These are phyloP conservation scores for Xerocomellus dryophilus DNA, from an alignment of 768 basidiomycete genomes.

Conservation along the genomic window DNA sequence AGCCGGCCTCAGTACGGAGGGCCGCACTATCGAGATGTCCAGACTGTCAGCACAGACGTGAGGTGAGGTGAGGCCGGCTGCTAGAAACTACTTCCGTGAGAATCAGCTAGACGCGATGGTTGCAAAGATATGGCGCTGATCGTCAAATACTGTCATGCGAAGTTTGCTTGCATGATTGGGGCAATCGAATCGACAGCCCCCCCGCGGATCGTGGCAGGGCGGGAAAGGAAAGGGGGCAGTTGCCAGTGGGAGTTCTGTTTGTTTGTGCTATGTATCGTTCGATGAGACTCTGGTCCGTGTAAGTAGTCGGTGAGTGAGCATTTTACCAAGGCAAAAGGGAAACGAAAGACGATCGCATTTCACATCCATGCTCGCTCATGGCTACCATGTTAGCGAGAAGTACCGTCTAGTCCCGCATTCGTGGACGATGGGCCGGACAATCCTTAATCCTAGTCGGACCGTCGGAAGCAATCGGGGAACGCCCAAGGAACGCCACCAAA, in stretches of 20 bases:
- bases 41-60: neutral
- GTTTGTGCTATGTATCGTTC: neutral
- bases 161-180: neutral
- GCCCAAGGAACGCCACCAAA: neutral
- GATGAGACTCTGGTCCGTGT: too few species aligned
- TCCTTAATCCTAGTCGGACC: neutral
- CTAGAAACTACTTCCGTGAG: neutral
- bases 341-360: too few species aligned
- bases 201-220: neutral
- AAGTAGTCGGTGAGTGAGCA: too few species aligned
- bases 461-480: conserved; percentile 8
- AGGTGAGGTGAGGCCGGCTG: neutral
- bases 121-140: neutral
- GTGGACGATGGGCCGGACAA: too few species aligned
- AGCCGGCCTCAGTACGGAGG: neutral
- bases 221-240: too few species aligned
- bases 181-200: neutral
- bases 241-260: neutral
- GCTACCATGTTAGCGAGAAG: too few species aligned
- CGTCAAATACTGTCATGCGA: neutral
- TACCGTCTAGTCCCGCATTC: too few species aligned
- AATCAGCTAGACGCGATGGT: neutral
- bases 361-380: too few species aligned
- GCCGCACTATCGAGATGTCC: neutral
- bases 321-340: too few species aligned